Conservation (phyloP, 2,329 filamentous ascomycete species). For the Aureobasidium pullulans region DNA sequence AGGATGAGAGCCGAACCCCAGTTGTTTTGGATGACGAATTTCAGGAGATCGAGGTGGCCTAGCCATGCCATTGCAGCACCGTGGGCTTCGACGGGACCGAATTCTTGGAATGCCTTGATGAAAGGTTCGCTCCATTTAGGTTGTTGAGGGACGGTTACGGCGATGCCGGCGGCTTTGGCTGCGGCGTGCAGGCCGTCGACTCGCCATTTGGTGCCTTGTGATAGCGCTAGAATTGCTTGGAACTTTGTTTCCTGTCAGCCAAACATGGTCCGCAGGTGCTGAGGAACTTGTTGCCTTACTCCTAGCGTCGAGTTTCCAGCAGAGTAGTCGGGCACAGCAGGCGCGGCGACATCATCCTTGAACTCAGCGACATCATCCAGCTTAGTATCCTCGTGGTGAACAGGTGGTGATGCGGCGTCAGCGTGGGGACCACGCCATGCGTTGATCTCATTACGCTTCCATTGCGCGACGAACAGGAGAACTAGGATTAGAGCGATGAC, state of each 20-base stretch:
- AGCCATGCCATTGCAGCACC: constrained; percentile 25
- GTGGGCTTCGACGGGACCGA: constrained; percentile 15
- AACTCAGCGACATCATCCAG: neutral
- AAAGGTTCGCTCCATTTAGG: constrained; percentile 24
- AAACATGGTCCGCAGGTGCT: neutral
- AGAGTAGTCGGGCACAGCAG: constrained; percentile 2
- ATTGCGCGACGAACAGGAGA: neutral
- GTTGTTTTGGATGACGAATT: constrained; percentile 22
- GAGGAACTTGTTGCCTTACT: neutral
- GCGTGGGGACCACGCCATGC: neutral
- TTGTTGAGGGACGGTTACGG: constrained; percentile 29
- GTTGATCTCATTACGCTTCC: neutral
- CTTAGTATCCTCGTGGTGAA: neutral
- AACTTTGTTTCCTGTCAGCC: constrained; percentile 6
- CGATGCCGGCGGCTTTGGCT: constrained; percentile 27
- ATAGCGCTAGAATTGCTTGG: constrained; percentile 26
- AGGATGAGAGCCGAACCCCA: constrained; percentile 25
- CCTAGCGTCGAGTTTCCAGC: constrained; percentile 12
- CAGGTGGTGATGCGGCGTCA: neutral
- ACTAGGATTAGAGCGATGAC: constrained; percentile 1
- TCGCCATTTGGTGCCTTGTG: constrained; percentile 29
- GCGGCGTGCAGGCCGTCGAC: constrained; percentile 30
- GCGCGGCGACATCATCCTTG: neutral
- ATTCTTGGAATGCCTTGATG: constrained; percentile 24
- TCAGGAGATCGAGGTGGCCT: constrained; percentile 26